Evolutionary conservation across 2,329 filamentous ascomycete genomes (phyloP).

Genomic region (Phoma sp.): DNA sequence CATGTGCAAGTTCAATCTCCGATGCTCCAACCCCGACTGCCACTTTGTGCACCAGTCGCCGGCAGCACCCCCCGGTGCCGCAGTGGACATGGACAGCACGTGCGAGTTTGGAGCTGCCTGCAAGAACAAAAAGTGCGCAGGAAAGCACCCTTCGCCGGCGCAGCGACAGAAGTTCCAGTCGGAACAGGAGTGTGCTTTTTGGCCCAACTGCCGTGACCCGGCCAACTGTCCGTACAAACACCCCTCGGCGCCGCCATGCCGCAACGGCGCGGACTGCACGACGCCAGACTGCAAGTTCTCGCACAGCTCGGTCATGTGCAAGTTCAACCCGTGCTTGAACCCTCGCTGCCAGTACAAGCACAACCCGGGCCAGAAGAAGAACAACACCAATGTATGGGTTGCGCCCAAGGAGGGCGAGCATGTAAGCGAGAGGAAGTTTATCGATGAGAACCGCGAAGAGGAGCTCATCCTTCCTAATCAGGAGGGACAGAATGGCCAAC

Average conservation of each 20-base stretch:
- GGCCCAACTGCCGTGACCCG: slow-evolving; percentile 84
- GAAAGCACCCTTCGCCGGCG: slow-evolving; percentile 89
- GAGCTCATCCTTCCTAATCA: slow-evolving; percentile 73
- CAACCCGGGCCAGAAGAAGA: slow-evolving; percentile 81
- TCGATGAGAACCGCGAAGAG: slow-evolving; percentile 71
- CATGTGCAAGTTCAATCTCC: slow-evolving; percentile 87
- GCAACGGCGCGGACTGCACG: slow-evolving; percentile 88
- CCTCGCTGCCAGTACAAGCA: slow-evolving; percentile 88
- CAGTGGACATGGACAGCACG: slow-evolving; percentile 78
- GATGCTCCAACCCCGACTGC: slow-evolving; percentile 88
- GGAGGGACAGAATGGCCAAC: slow-evolving; percentile 19
- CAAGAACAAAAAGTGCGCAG: slow-evolving; percentile 94
- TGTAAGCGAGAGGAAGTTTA: slow-evolving; percentile 88
- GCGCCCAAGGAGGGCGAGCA: slow-evolving; percentile 63
- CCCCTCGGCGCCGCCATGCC: slow-evolving; percentile 83
- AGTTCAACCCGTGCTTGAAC: slow-evolving; percentile 90
- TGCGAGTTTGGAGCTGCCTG: slow-evolving; percentile 90
- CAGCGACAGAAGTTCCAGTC: slow-evolving; percentile 78
- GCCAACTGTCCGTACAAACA: slow-evolving; percentile 87
- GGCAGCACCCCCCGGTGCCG: slow-evolving; percentile 77
- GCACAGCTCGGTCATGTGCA: slow-evolving; percentile 84
- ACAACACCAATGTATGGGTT: slow-evolving; percentile 86
- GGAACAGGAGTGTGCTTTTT: slow-evolving; percentile 89
- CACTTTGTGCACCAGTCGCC: slow-evolving; percentile 94
- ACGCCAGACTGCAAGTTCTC: slow-evolving; percentile 86